Base-by-base conservation (phyloP, 495 filamentous ascomycete genomes). In the Saxophila tyrrhenica region DNA sequence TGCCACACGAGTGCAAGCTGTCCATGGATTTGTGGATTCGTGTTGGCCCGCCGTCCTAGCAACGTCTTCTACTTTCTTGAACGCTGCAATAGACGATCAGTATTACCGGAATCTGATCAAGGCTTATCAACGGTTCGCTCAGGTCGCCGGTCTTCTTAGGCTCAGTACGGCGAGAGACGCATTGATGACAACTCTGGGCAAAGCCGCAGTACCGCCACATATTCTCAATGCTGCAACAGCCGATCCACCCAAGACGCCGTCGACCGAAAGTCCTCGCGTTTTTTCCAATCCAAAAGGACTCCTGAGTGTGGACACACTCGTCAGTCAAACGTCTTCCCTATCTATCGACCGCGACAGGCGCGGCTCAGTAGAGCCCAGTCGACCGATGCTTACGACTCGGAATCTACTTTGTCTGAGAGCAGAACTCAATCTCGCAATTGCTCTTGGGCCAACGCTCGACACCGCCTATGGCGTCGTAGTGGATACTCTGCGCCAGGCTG, bases 1-100 rank as follows among this genome's bases (percentile, higher is more conserved):
- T 2, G 73, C 83, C 53, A 64, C 73, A 3, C 82, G 86, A 17
- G 80, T 97, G 54, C 75, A 80, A 58, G 78, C 81, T 3, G 87
- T 87, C 54, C 85, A 87, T 22, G 78, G 77, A 2, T 85, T 97
- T 43, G 84, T 98, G 42, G 85, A 90, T 3, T 77, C 86, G 61
- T 96, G 94, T 63, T 98, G 92, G 92, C 92, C 94, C 22, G 92
- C 94, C 45, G 78, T 96, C 15, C 79, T 98, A 32, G 91, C 92
- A 16, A 85, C 89, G 0, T 96, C 87, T 59, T 96, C 92, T 0
- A 96, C 91, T 0, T 97, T 96, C 67, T 67, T 98, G 22, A 89
- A 89, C 65, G 89, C 94, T 19, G 81, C 89, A 0, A 69, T 98
- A 10, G 92, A 97, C 62, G 83, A 87, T n/a, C 91, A 95, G 39